Evolutionary conservation across 371 early-diverging fungal species (phyloP), one percentile per base, ranked within the genome.

Genomic region (Saksenaea oblongispora): DNA sequence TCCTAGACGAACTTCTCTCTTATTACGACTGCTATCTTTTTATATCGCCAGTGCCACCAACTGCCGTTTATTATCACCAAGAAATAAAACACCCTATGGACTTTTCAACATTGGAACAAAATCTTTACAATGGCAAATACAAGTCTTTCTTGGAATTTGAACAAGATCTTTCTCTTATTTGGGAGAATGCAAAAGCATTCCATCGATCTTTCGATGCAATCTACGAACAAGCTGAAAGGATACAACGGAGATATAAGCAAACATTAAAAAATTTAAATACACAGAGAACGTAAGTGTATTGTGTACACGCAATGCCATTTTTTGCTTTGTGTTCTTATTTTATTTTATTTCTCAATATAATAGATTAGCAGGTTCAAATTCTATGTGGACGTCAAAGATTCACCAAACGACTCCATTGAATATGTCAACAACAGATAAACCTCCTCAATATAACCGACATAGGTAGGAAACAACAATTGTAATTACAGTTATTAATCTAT

Each of bases 81-180:
- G 79, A 78, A 47, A 67, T 76, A 27, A 74, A 67, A 11, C 63
- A 74, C 5, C 76, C 82, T 10, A 81, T 81, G 79, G 82, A 81
- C 65, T 51, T 81, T 13, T 68, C 71, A 7, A 81, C 82, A 0
- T 65, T 81, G 1, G 82, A 81, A 47, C 60, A 63, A 27, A 81
- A 76, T 51, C 65, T 76, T 1, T 78, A 76, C 79, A 35, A 60
- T 1, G 79, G 76, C n/a, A 66, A 66, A 31, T 81, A 81, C 47
- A 78, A 74, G 5, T 72, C 72, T 7, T 78, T 78, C 61, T 71
- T 73, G 22, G 60, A 74, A 17, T 81, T 81, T 58, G 78, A 81
- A 58, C 65, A 70, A 17, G 82, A 81, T 41, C 73, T 81, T 47
- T 70, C 67, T 13, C 56, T 76, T 17, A 74, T 81, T 27, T 78